Conservation (phyloP, 192 early-diverging fungal genomes). For the Mortierella antarctica region DNA sequence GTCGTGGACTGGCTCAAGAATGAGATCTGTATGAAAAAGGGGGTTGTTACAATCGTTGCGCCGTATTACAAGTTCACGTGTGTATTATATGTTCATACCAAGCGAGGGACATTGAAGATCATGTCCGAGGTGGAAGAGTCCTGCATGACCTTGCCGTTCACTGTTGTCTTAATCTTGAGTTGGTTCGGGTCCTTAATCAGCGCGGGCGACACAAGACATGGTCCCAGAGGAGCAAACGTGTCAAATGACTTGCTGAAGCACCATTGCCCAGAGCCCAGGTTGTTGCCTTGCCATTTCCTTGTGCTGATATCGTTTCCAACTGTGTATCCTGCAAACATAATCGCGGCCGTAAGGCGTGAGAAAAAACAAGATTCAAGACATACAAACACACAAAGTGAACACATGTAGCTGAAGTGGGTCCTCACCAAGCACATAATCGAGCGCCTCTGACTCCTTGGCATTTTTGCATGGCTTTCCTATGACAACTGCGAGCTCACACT, state of each 20-base stretch:
- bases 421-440: conserved; percentile 62
- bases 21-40: conserved; percentile 25
- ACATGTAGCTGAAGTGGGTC: too few species aligned
- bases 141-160: conserved; percentile 64
- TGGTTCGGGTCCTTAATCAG: conserved; percentile 63
- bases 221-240: conserved; percentile 69
- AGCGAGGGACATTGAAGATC: conserved; percentile 63
- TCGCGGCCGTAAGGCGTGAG: background rate
- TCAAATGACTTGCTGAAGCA: conserved; percentile 73
- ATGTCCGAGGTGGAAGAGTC: conserved; percentile 64
- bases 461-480: conserved; percentile 67
- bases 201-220: conserved; percentile 61
- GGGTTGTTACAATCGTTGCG: background rate
- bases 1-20: conserved; percentile 74
- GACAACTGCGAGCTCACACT: conserved; percentile 71
- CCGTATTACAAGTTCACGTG: too few species aligned
- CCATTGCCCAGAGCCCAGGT: conserved; percentile 63
- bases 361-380: background rate
- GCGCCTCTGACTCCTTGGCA: conserved; percentile 58
- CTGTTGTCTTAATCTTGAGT: conserved; percentile 54
- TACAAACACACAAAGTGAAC: background rate
- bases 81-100: conserved; percentile 39
- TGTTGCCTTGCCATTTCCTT: conserved; percentile 65
- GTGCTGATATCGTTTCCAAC: conserved; percentile 70
- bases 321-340: conserved; percentile 60